Evolutionary conservation across 2,329 filamentous ascomycete genomes (phyloP).

Genomic region (Penicillium sp.): DNA sequence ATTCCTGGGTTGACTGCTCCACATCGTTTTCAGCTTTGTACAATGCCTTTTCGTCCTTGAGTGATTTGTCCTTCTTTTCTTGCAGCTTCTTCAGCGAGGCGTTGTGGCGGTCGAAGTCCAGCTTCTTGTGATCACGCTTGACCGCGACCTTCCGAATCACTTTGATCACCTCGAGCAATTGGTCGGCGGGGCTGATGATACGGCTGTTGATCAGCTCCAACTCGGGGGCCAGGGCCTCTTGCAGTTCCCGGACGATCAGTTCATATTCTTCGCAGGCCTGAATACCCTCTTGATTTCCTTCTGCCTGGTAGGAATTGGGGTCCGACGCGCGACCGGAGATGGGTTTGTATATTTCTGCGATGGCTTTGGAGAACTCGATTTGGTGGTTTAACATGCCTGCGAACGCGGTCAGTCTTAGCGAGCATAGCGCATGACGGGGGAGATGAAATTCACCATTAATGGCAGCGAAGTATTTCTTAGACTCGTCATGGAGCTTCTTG

Average conservation of each 20-base stretch:
- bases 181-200: slow-evolving; percentile 86
- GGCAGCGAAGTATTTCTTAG: slow-evolving; percentile 93
- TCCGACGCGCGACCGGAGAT: slow-evolving; percentile 95
- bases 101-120: slow-evolving; percentile 89
- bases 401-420: slow-evolving; percentile 4
- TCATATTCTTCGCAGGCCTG: slow-evolving; percentile 96
- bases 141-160: slow-evolving; percentile 80
- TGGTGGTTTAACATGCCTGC: slow-evolving; percentile 88
- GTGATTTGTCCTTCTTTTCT: slow-evolving; percentile 92
- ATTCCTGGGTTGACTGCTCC: slow-evolving; percentile 89
- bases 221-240: slow-evolving; percentile 83
- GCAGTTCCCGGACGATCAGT: slow-evolving; percentile 79
- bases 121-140: slow-evolving; percentile 95
- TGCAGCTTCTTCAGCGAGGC: slow-evolving; percentile 85
- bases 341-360: slow-evolving; percentile 95
- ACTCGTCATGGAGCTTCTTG: slow-evolving; percentile 94
- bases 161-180: slow-evolving; percentile 92
- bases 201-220: slow-evolving; percentile 95
- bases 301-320: slow-evolving; percentile 72
- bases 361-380: slow-evolving; percentile 95
- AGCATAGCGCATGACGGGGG: background rate
- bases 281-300: slow-evolving; percentile 91
- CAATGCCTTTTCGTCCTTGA: slow-evolving; percentile 96
- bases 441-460: slow-evolving; percentile 67
- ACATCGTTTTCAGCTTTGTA: slow-evolving; percentile 93